Conservation (phyloP, 805 yeast genomes). For the Ogataea polymorpha region DNA sequence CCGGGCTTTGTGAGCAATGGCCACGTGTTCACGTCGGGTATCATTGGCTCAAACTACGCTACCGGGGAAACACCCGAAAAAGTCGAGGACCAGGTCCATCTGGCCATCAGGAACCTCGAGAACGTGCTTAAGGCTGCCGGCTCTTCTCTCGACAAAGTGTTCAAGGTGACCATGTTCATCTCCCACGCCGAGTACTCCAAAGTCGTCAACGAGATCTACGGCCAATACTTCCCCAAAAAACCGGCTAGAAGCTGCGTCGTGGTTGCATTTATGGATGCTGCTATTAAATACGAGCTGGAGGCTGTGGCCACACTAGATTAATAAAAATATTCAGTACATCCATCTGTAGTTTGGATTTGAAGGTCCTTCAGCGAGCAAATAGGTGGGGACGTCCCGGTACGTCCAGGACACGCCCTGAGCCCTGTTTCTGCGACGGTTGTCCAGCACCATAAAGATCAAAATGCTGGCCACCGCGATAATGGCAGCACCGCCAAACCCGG, state of each 20-base stretch:
- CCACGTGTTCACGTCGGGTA: conserved; percentile 28
- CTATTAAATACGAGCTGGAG: conserved; percentile 48
- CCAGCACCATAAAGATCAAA: conserved; percentile 37
- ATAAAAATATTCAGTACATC: conserved; percentile 9
- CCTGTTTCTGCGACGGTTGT: conserved; percentile 40
- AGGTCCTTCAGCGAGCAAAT: conserved; percentile 43
- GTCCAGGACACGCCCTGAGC: conserved; percentile 39
- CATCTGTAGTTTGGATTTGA: conserved; percentile 32
- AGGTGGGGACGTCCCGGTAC: conserved; percentile 42
- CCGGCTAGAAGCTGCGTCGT: conserved; percentile 56
- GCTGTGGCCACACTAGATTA: conserved; percentile 27
- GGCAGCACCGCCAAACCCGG: conserved; percentile 46
- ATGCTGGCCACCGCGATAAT: conserved; percentile 27
- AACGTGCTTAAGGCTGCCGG: conserved; percentile 42
- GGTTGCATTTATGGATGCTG: conserved; percentile 48
- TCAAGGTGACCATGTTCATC: conserved; percentile 50
- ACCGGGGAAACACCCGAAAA: conserved; percentile 41
- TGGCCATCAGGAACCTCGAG: conserved; percentile 43
- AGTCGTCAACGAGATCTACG: conserved; percentile 44
- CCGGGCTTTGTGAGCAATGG: conserved; percentile 23
- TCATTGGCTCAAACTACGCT: conserved; percentile 27
- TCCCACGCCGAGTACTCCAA: conserved; percentile 42
- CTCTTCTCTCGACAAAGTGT: conserved; percentile 41
- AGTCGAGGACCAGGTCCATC: conserved; percentile 43
- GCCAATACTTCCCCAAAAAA: conserved; percentile 42